Base-by-base conservation (phyloP, 805 yeast species). In the Maudiozyma serrabonitensis region DNA sequence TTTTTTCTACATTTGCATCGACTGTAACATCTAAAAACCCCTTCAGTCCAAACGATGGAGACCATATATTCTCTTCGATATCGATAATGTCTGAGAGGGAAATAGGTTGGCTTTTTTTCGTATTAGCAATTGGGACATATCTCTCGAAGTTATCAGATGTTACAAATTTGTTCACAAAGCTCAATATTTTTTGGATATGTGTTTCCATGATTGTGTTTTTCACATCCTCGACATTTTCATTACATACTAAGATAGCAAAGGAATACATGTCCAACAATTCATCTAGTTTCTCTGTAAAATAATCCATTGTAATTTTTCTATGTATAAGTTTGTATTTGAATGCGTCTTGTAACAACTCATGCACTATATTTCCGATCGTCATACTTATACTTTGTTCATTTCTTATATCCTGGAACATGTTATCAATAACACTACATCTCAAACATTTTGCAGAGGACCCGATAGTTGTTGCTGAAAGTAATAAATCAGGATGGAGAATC, bases 11-110 rank as follows among this genome's bases (percentile, higher is more conserved):
- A 25, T 69, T 64, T 0, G 85, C 84, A 55, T 84, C 84, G 1
- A 88, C 74, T 0, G 96, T 88, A 2, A 84, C 96, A 69, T 93
- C 99, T 16, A 90, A 80, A 56, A 83, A 79, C 0, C 99, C 99
- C 56, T 87, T 79, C 8, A 93, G 67, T 0, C 99, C 99, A 69
- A 77, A 89, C 61, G 79, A 75, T 0, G 97, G 95, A 0, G 97
- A 87, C 88, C 95, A 82, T 13, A 93, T 82, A 57, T 82, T 85
- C 59, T 93, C 97, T 65, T 93, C 99, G 9, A 87, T 79, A 59
- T 87, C 96, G 34, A 87, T 69, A 8, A 89, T 76, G 50, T 82
- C 80, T 15, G 78, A 71, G 0, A 85, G 80, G 0, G 82, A 71
- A 41, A 81, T 70, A 11, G 68, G 67, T 1, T 76, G 63, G 13